Conservation (phyloP, 106 monocot species). For the Acanthochlamys bracteata region DNA sequence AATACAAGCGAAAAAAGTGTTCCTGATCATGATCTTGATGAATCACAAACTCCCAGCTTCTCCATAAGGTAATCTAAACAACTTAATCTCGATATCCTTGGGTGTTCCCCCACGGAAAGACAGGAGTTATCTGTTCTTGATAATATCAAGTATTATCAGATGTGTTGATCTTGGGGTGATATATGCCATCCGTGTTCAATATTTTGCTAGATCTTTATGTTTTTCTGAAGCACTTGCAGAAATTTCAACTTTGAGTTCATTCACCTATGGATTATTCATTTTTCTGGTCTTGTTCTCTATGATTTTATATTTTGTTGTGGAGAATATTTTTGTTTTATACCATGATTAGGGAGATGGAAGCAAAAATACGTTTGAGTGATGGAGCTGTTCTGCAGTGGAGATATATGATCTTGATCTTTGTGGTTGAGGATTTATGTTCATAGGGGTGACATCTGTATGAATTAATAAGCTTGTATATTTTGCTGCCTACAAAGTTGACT, state of each 20-base stretch:
- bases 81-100: background rate
- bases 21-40: slow-evolving; percentile 25
- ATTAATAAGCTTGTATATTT: slow-evolving; percentile 2
- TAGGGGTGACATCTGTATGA: too few relatives aligned
- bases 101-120: background rate
- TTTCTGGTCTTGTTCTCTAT: background rate
- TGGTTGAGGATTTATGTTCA: too few relatives aligned
- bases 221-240: background rate
- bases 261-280: background rate
- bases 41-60: slow-evolving; percentile 42
- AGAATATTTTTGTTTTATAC: too few relatives aligned
- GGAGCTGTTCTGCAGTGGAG: background rate
- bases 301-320: too few relatives aligned
- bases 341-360: background rate
- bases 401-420: background rate
- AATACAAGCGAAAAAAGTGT: slow-evolving; percentile 32
- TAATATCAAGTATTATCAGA: background rate
- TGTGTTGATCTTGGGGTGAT: background rate
- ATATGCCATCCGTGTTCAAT: background rate
- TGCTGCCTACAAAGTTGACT: too few relatives aligned
- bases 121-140: background rate
- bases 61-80: slow-evolving; percentile 55
- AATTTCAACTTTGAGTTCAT: background rate
- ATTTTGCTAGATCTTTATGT: background rate
- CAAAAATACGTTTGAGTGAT: too few relatives aligned